These are phyloP conservation scores for Epichloe festucae DNA, from an alignment of 2,329 filamentous ascomycete species.

Conservation along the genomic window DNA sequence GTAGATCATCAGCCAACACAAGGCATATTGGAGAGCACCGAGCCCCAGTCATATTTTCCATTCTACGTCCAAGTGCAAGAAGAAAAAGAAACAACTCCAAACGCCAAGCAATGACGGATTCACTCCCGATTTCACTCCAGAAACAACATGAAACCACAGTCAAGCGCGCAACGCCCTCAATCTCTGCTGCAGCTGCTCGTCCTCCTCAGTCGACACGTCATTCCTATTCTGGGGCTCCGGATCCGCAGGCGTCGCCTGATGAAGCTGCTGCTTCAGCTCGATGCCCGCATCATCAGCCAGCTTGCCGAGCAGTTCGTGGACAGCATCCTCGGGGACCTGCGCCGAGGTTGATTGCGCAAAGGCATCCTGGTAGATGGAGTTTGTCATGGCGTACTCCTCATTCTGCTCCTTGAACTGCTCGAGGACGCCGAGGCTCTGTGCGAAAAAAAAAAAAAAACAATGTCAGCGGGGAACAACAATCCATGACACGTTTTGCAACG, in stretches of 20 bases:
- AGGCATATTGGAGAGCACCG: too few relatives aligned
- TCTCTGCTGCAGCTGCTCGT: constrained; percentile 58
- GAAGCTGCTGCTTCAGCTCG: constrained; percentile 65
- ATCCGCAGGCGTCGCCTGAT: constrained; percentile 39
- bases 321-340: constrained; percentile 67
- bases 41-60: background rate
- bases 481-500: too few relatives aligned
- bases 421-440: constrained; percentile 40
- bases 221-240: constrained; percentile 42
- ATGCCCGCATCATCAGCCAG: constrained; percentile 81
- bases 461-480: too few relatives aligned
- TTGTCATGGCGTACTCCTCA: constrained; percentile 51
- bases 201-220: constrained; percentile 64
- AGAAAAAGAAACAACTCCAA: background rate
- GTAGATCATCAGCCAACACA: too few relatives aligned
- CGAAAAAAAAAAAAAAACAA: background rate
- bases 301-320: constrained; percentile 74
- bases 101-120: constrained; percentile 7
- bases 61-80: background rate
- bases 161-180: constrained; percentile 39
- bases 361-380: constrained; percentile 74
- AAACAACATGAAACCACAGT: background rate
- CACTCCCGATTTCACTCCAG: background rate
- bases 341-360: constrained; percentile 64
- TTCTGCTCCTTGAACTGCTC: constrained; percentile 50